Conservation (phyloP, 108 stramenopile genomes). For the Ochromonas danica region DNA sequence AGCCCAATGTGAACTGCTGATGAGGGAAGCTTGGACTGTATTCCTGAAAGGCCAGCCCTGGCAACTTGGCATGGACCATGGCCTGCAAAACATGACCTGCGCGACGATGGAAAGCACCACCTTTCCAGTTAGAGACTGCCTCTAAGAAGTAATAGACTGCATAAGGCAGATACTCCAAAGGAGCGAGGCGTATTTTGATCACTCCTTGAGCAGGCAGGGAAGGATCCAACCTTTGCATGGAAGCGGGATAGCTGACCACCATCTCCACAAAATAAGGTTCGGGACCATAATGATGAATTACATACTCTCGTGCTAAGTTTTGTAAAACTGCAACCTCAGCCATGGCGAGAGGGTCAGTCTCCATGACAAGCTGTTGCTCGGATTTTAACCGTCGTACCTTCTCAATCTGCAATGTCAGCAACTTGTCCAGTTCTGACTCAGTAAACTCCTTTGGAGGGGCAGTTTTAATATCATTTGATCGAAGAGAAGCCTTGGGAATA, state of each 20-base stretch:
- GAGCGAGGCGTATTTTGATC: conserved; percentile 59
- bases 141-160: conserved; percentile 74
- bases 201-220: conserved; percentile 52
- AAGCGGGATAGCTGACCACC: conserved; percentile 67
- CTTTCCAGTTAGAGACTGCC: conserved; percentile 66
- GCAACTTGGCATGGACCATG: conserved; percentile 22
- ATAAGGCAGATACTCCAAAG: conserved; percentile 71
- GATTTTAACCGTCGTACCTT: too few species aligned
- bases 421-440: too few species aligned
- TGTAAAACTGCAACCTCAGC: not conserved
- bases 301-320: not conserved
- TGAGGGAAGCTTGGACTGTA: conserved; percentile 72
- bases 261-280: conserved; percentile 63
- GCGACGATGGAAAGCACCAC: conserved; percentile 73
- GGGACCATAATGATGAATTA: not conserved
- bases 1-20: conserved; percentile 71
- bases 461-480: too few species aligned
- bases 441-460: too few species aligned
- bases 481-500: too few species aligned
- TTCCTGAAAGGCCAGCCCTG: conserved; percentile 76
- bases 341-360: not conserved
- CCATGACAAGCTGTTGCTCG: too few species aligned
- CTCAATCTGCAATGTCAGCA: too few species aligned
- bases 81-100: conserved; percentile 78
- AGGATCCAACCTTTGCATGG: conserved; percentile 48